phyloP scores from a whole-genome alignment of 1,284 basidiomycete genomes.

The Athelia sp. region DNA sequence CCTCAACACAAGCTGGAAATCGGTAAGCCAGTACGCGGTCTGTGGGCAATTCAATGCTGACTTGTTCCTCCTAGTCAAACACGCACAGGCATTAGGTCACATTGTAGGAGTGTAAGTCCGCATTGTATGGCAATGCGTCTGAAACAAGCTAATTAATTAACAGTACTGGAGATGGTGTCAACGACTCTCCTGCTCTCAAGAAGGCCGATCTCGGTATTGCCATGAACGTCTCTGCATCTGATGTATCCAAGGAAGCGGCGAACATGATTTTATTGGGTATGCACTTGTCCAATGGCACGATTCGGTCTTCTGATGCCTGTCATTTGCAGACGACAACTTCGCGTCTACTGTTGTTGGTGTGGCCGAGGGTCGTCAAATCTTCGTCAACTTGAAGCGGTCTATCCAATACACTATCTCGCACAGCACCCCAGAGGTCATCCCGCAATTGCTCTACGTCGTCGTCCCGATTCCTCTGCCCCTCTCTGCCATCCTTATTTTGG shows the following conservation, averaged over 20 bases:
- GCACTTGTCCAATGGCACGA: constrained; percentile 6
- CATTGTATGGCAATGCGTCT: constrained; percentile 1
- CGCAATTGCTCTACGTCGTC: no score
- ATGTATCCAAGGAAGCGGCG: constrained; percentile 70
- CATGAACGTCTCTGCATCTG: constrained; percentile 71
- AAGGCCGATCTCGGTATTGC: constrained; percentile 71
- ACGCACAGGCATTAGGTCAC: constrained; percentile 63
- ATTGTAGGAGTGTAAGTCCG: constrained; percentile 61
- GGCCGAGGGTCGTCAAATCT: constrained; percentile 63
- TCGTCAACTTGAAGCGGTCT: constrained; percentile 63
- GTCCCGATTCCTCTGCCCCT: constrained; percentile 65
- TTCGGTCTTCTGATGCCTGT: no score
- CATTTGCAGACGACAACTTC: no score
- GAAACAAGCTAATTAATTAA: constrained; percentile 18
- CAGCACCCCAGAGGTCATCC: no score
- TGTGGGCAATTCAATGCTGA: neutral
- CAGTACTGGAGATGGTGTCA: constrained; percentile 61
- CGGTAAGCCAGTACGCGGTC: constrained; percentile 29
- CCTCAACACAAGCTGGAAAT: constrained; percentile 72
- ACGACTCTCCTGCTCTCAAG: constrained; percentile 67
- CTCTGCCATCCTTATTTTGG: constrained; percentile 63
- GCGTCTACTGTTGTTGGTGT: no score
- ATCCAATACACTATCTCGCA: constrained; percentile 44
- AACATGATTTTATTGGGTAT: constrained; percentile 67
- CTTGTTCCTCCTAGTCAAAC: constrained; percentile 43